Evolutionary conservation across 2,329 filamentous ascomycete genomes (phyloP), one percentile per base, ranked within the genome.

Genomic region (Aureobasidium vineae): DNA sequence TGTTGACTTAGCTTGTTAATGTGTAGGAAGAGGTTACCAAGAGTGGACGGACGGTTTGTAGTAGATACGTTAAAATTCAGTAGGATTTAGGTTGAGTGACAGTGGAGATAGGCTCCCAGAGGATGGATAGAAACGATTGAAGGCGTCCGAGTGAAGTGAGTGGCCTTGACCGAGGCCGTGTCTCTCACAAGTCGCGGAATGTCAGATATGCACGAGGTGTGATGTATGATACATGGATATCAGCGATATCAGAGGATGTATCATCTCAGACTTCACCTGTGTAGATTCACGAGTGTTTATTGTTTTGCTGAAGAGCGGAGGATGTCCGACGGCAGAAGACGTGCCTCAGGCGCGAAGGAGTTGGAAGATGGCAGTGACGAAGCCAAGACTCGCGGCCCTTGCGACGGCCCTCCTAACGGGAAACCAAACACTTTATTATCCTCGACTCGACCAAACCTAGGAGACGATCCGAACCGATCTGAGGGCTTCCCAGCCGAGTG

Each of bases 331-430:
- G 33, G 10, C 11, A 1, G 2, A 41, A 13, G 36, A 23, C 4
- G 28, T 56, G 53, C 26, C 49, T 53, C 50, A 53, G 38, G 38
- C 36, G 21, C 26, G 54, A 21, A 57, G 15, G 13, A 60, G 56
- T 13, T 26, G 56, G 13, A 47, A 19, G 43, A 49, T 19, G 28
- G 38, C 26, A 59, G 43, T 57, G 63, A 57, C 63, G 50, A 66
- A 41, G 53, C 47, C 53, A 60, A 66, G 56, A 60, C 15, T 21
- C 26, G 26, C 45, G 36, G 41, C 33, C 10, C 28, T 50, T 40
- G 43, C 26, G 52, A 61, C 28, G n/a, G 52, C 28, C 36, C 38
- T 49, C 41, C 52, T 41, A 65, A 54, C 33, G 10, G n/a, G n/a
- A 16, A 21, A 49, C 49, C 47, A 54, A 54, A 54, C 38, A 64